phyloP scores from a whole-genome alignment of 768 basidiomycete genomes.

The Macrolepiota albuminosa region DNA sequence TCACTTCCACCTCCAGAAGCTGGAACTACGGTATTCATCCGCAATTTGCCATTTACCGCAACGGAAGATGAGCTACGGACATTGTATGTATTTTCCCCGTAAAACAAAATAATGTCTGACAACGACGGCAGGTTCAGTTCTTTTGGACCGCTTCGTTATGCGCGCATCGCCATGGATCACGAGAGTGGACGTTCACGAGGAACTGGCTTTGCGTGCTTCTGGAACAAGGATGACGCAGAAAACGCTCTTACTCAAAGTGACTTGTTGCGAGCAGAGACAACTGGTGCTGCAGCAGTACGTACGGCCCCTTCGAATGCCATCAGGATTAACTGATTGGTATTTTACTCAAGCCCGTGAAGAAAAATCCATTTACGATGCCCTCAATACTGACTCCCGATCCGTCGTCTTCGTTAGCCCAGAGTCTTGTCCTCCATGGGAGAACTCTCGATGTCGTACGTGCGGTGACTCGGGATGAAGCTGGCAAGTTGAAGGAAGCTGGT shows the following conservation, averaged over 20 bases:
- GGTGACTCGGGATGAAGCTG: conserved; percentile 86
- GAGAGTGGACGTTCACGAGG: conserved; percentile 85
- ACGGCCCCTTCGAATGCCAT: neutral
- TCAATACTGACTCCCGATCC: conserved; percentile 95
- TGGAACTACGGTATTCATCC: conserved; percentile 90
- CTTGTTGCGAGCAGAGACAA: conserved; percentile 59
- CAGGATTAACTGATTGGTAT: neutral
- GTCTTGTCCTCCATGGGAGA: conserved; percentile 85
- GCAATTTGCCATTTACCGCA: conserved; percentile 88
- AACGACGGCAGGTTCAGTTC: conserved; percentile 65
- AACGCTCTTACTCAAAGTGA: conserved; percentile 80
- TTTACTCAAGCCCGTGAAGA: conserved; percentile 42
- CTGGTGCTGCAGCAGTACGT: conserved; percentile 36
- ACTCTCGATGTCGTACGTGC: conserved; percentile 89
- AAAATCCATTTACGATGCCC: conserved; percentile 83
- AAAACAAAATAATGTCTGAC: neutral
- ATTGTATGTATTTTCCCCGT: conserved; percentile 48
- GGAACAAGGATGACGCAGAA: conserved; percentile 89
- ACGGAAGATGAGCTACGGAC: conserved; percentile 90
- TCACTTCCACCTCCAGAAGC: conserved; percentile 78
- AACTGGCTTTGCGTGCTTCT: conserved; percentile 96
- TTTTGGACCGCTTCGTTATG: conserved; percentile 92
- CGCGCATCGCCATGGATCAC: conserved; percentile 81
- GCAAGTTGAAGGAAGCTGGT: conserved; percentile 82
- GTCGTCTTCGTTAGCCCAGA: conserved; percentile 75